phyloP scores from a whole-genome alignment of 345 rosid species.

The Sisymbrium altissimum region DNA sequence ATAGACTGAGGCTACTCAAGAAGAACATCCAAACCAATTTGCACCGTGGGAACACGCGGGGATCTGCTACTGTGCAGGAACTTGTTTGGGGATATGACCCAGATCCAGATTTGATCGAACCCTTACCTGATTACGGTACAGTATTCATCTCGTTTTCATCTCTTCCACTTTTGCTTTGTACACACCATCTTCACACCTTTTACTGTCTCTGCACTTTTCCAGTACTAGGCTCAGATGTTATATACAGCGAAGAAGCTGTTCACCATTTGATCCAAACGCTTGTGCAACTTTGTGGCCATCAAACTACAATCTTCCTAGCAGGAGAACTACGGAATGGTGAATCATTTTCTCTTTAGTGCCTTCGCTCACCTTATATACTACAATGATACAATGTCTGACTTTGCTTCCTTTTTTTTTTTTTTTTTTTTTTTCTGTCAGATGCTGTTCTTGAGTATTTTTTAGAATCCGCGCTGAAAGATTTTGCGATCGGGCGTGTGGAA shows the following conservation, averaged over 20 bases:
- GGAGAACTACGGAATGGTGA: constrained; percentile 83
- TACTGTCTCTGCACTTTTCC: constrained; percentile 7
- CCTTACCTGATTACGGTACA: constrained; percentile 78
- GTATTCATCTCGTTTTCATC: constrained; percentile 33
- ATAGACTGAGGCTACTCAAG: constrained; percentile 71
- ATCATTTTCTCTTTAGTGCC: constrained; percentile 12
- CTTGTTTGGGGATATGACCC: constrained; percentile 81
- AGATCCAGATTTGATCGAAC: constrained; percentile 53
- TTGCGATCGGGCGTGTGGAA: constrained; percentile 66
- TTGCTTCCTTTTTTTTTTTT: neutral
- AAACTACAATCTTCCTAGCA: constrained; percentile 71
- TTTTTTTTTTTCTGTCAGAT: constrained; percentile 43
- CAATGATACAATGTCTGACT: neutral
- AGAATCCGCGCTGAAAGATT: constrained; percentile 62
- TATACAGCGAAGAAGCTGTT: constrained; percentile 84
- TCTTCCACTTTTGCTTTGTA: neutral
- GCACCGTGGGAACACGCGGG: constrained; percentile 41
- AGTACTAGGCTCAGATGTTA: constrained; percentile 90
- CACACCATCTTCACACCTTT: neutral
- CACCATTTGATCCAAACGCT: constrained; percentile 70
- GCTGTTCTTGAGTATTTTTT: constrained; percentile 78
- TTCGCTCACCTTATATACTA: neutral
- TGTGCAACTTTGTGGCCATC: constrained; percentile 54
- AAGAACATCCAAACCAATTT: constrained; percentile 70
- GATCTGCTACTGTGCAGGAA: constrained; percentile 66